Conservation (phyloP, 805 yeast genomes). For the Candida jianshihensis region DNA sequence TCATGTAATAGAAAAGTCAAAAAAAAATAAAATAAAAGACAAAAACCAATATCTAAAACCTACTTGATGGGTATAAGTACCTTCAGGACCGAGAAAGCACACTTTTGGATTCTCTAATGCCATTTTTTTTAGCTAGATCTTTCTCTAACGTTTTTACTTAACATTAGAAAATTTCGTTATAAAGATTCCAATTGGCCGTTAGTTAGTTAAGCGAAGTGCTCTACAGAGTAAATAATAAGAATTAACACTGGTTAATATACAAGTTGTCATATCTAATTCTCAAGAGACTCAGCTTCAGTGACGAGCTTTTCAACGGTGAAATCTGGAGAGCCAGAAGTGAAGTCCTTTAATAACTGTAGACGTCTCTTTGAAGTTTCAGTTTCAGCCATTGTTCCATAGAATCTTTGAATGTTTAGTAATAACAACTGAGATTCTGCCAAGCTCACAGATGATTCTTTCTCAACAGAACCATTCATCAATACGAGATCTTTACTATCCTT, state of each 20-base stretch:
- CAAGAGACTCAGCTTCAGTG: slow-evolving; percentile 67
- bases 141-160: no score
- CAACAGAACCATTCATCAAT: slow-evolving; percentile 82
- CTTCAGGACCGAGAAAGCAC: slow-evolving; percentile 82
- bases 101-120: slow-evolving; percentile 29
- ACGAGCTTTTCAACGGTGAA: slow-evolving; percentile 66
- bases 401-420: slow-evolving; percentile 69
- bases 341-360: slow-evolving; percentile 50
- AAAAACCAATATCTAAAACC: no score
- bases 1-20: no score
- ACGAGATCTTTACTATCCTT: slow-evolving; percentile 52
- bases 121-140: not conserved
- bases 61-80: slow-evolving; percentile 89
- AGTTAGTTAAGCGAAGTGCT: no score
- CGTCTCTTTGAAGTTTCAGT: slow-evolving; percentile 41
- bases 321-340: slow-evolving; percentile 60
- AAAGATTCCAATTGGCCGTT: no score
- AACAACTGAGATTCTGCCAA: slow-evolving; percentile 74
- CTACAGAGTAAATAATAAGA: not conserved
- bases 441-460: slow-evolving; percentile 59
- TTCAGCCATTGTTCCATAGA: slow-evolving; percentile 61
- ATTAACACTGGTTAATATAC: not conserved
- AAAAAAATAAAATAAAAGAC: no score
- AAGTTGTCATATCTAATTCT: slow-evolving; percentile 21
- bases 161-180: no score